Evolutionary conservation across 78 protist genomes (phyloP).

Genomic region (Dictyostelium firmibasis): DNA sequence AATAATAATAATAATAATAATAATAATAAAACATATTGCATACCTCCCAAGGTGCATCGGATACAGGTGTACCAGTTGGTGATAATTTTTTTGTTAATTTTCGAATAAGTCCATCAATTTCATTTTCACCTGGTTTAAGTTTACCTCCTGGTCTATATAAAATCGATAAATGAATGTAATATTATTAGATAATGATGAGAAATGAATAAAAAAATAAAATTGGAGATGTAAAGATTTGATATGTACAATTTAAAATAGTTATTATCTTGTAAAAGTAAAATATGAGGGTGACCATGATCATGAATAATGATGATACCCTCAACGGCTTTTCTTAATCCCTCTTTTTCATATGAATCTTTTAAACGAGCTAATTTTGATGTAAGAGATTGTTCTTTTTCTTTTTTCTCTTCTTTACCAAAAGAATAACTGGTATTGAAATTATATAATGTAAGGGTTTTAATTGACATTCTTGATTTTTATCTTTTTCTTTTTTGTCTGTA

Average conservation of each 20-base stretch:
- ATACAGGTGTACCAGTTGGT: slow-evolving; percentile 29
- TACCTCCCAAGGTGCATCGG: slow-evolving; percentile 70
- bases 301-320: slow-evolving; percentile 86
- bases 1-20: neutral
- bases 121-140: slow-evolving; percentile 85
- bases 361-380: slow-evolving; percentile 57
- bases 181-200: neutral
- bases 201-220: neutral
- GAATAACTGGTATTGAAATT: slow-evolving; percentile 77
- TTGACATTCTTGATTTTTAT: neutral
- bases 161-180: neutral
- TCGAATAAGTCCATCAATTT: slow-evolving; percentile 82
- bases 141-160: slow-evolving; percentile 85
- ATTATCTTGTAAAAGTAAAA: slow-evolving; percentile 80
- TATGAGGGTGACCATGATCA: slow-evolving; percentile 91
- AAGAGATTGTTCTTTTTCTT: slow-evolving; percentile 54
- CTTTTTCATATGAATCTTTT: slow-evolving; percentile 73
- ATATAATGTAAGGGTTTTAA: slow-evolving; percentile 53
- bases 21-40: neutral
- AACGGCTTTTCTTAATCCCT: slow-evolving; percentile 86
- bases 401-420: slow-evolving; percentile 66
- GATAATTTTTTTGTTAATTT: slow-evolving; percentile 80
- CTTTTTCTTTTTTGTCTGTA: too few relatives aligned
- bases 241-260: slow-evolving; percentile 69
- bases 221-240: too few relatives aligned